Evolutionary conservation across 345 rosid species (phyloP).

Genomic region (Brassica carinata): DNA sequence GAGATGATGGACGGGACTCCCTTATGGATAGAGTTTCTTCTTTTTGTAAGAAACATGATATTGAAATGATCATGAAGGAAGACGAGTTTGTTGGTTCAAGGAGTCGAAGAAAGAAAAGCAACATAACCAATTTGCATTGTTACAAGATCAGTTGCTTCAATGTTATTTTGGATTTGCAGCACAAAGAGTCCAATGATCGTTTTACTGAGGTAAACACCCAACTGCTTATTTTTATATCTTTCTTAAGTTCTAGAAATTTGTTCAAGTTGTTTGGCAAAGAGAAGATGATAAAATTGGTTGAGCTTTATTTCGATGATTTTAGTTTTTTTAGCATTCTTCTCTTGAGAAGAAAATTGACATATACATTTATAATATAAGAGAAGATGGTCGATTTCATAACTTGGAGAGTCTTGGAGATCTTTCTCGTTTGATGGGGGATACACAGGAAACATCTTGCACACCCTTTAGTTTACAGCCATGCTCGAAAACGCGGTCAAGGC

Average conservation of each 20-base stretch:
- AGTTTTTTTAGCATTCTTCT: not conserved
- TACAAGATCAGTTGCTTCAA: not conserved
- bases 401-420: not conserved
- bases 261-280: not conserved
- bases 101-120: not conserved
- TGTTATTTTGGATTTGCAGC: not conserved
- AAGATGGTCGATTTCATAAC: not conserved
- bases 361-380: not conserved
- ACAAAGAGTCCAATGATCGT: not conserved
- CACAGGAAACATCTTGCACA: not conserved
- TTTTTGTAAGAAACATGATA: not conserved
- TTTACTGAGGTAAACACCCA: not conserved
- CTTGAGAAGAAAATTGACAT: not conserved
- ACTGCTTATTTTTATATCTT: not conserved
- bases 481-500: not conserved
- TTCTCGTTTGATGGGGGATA: not conserved
- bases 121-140: not conserved
- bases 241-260: not conserved
- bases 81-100: not conserved
- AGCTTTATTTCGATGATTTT: not conserved
- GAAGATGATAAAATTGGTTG: not conserved
- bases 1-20: not conserved
- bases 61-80: not conserved
- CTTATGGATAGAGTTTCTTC: not conserved
- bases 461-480: not conserved